Base-by-base conservation (phyloP, 2,329 filamentous ascomycete species). In the Dactylonectria estremocensis region DNA sequence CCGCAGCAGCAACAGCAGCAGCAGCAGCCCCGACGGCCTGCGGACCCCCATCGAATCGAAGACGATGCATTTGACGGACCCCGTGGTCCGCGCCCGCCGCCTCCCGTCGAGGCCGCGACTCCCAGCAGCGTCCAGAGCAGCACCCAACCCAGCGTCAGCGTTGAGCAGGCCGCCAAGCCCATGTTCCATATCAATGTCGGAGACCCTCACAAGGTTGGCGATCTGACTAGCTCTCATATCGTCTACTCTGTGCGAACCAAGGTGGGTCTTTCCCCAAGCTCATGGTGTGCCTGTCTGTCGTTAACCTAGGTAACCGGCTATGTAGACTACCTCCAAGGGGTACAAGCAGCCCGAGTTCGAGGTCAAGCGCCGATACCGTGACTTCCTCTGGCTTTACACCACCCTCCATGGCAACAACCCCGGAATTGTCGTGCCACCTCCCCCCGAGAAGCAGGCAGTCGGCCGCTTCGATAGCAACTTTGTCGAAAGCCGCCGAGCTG, bases 351-450 rank as follows among this genome's bases (percentile, higher is more conserved):
- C 93, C 59, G 95, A 97, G 77, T 98, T 99, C 77, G 92, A 94
- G 64, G 96, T 99, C 74, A 97, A 95, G 77, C 89, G 96, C 75
- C 90, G 96, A 77, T 99, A 98, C 81, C 92, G 95, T 66, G 96
- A 99, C 82, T 99, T 99, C 80, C 85, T 99, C 60, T 99, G 96
- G 96, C 90, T 99, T 31, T 99, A 99, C 81, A 98, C 92, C 74
- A 94, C 95, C 33, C 86, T 99, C 68, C 96, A 98, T 79, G 92
- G 91, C 69, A 99, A 97, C 80, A 98, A 96, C 76, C 96, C 96
- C 0, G 96, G 96, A 64, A 91, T 98, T 43, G 95, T 99, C 33
- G 94, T 99, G 13, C 96, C 96, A 0, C 95, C 96, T 8, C 96
- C 96, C 0, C 96, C 96, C 1, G 96, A 99, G 83, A 99, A 99